These are phyloP conservation scores for Lodderomyces oxycetoniae DNA, from an alignment of 1,139 yeast genomes.

Conservation along the genomic window DNA sequence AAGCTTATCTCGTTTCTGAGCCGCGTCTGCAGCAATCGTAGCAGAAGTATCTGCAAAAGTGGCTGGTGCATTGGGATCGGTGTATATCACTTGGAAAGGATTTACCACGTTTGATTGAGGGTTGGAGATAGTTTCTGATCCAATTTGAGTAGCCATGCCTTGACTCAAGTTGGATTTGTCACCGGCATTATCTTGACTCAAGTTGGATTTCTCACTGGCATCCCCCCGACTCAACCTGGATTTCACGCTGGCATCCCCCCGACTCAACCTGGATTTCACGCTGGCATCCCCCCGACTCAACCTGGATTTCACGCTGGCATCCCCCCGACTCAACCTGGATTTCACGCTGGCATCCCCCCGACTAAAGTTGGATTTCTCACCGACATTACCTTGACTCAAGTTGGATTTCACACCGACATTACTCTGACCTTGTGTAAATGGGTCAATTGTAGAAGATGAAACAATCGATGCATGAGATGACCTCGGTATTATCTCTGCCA, in stretches of 20 bases:
- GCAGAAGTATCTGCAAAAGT: too few relatives aligned
- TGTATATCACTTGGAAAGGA: slow-evolving; percentile 3
- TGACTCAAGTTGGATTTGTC: too few relatives aligned
- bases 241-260: too few relatives aligned
- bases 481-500: slow-evolving; percentile 4
- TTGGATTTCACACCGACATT: slow-evolving; percentile 1
- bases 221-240: too few relatives aligned
- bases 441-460: slow-evolving; percentile 3
- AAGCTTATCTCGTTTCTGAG: too few relatives aligned
- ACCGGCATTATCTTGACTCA: too few relatives aligned
- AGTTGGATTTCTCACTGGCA: too few relatives aligned
- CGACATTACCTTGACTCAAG: background rate
- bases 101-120: background rate
- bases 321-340: background rate
- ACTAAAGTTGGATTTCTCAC: slow-evolving; percentile 1
- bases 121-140: background rate
- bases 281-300: too few relatives aligned
- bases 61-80: too few relatives aligned
- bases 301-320: slow-evolving; percentile 1
- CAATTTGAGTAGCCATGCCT: too few relatives aligned
- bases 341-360: background rate
- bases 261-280: too few relatives aligned
- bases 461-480: slow-evolving; percentile 5
- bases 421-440: slow-evolving; percentile 3
- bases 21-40: too few relatives aligned